A percentile compares a stretch with the other conserved stretches of the same genome.
Evolutionary conservation across 345 rosid species (phyloP).

Genomic region (Reutealis trisperma): DNA sequence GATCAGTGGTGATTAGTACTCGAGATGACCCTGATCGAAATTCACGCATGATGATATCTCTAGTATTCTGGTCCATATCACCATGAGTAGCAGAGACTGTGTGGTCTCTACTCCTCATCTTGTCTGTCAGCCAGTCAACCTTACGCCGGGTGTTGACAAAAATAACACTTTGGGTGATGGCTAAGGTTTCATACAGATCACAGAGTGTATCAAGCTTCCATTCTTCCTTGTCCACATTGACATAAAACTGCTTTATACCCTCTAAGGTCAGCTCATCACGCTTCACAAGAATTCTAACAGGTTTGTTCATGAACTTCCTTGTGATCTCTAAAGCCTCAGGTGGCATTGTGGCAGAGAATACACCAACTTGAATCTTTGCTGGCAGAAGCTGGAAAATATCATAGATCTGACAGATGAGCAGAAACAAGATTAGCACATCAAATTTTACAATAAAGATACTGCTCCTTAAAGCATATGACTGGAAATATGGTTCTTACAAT

Average conservation of each 20-base stretch:
- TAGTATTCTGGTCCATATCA: conserved; percentile 54
- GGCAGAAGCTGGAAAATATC: conserved; percentile 39
- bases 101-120: conserved; percentile 35
- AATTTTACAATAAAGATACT: background rate
- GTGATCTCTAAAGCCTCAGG: conserved; percentile 39
- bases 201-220: conserved; percentile 35
- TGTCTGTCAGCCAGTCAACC: conserved; percentile 39
- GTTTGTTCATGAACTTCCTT: conserved; percentile 38
- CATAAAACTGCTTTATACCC: conserved; percentile 36
- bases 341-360: conserved; percentile 37
- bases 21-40: conserved; percentile 58
- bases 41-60: conserved; percentile 55
- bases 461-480: background rate
- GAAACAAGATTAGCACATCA: background rate
- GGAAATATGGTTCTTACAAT: background rate
- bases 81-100: conserved; percentile 33
- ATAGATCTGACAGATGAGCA: conserved; percentile 19
- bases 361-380: conserved; percentile 30
- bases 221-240: conserved; percentile 35
- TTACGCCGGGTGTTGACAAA: conserved; percentile 37
- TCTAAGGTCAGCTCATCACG: conserved; percentile 37
- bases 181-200: conserved; percentile 33
- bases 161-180: conserved; percentile 36
- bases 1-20: conserved; percentile 55
- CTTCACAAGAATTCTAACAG: conserved; percentile 35